Evolutionary conservation across 2,329 filamentous ascomycete species (phyloP), one percentile per base, ranked within the genome.

Genomic region (Beauveria sp.): DNA sequence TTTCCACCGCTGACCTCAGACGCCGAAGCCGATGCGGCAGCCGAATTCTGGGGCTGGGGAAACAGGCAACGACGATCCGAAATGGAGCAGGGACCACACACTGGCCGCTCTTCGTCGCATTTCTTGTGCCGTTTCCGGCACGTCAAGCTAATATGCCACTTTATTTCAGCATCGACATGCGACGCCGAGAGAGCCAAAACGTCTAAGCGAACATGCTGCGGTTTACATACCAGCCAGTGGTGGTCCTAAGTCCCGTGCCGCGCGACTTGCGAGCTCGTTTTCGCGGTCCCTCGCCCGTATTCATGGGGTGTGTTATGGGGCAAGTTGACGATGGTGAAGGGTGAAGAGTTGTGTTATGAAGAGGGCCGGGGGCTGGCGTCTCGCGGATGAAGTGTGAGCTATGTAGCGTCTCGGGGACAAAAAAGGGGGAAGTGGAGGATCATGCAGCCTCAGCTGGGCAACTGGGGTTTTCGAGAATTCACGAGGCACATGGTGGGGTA

Each of bases 111-210:
- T 69, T 81, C 79, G 64, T 80, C 78, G 66, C 79, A 81, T 69
- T 81, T 82, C 67, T 80, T 78, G 63, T 80, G 75, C 61, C 79
- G 70, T 62, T 73, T 73, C 54, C 77, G 75, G 65, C 78, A 80
- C 16, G 75, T 77, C 50, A 77, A 68, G 64, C 75, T 78, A 22
- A 8, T 10, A 64, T 60, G 49, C 52, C 24, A 38, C 30, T 58
- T 20, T 28, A 46, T 49, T 20, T 42, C 40, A 28, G 40, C 22
- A 24, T 26, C n/a, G 45, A 16, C 28, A 42, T n/a, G 49, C 8
- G 28, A 51, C 7, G 24, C 26, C 16, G 5, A 20, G 5, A 10
- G 45, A 16, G 8, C 16, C 24, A 2, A 12, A 26, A 28, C 28
- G 28, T 28, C 8, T 28, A 8, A 28, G 7, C 30, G 10, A 34